Percentiles rank a stretch among this genome's conserved stretches.
These are phyloP conservation scores for Xylaria sp. DNA, from an alignment of 2,329 filamentous ascomycete genomes.

Conservation along the genomic window DNA sequence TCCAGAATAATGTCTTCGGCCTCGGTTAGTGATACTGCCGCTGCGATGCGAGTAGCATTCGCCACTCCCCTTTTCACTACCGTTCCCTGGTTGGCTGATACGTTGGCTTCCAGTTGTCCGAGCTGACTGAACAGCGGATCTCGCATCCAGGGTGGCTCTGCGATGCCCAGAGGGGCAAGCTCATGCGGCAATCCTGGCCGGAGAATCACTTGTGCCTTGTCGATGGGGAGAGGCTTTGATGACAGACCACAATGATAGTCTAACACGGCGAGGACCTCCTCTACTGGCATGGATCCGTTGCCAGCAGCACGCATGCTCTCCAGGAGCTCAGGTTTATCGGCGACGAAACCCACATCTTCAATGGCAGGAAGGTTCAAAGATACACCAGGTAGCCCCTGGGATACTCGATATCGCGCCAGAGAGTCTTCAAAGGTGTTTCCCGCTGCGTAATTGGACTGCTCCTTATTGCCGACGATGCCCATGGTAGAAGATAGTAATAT, in stretches of 20 bases:
- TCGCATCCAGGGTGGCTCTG: conserved; percentile 38
- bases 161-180: conserved; percentile 41
- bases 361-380: conserved; percentile 41
- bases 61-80: conserved; percentile 31
- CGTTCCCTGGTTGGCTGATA: background rate
- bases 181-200: conserved; percentile 44
- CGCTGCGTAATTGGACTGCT: conserved; percentile 43
- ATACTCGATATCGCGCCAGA: conserved; percentile 40
- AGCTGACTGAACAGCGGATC: conserved; percentile 46
- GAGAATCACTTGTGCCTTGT: conserved; percentile 43
- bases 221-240: background rate
- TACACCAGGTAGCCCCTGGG: conserved; percentile 40
- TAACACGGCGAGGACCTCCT: conserved; percentile 40
- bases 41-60: conserved; percentile 38
- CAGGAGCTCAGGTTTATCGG: conserved; percentile 42
- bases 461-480: conserved; percentile 41
- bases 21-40: conserved; percentile 40
- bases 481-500: conserved; percentile 42
- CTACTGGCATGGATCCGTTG: conserved; percentile 30
- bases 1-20: conserved; percentile 42
- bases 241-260: conserved; percentile 43
- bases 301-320: conserved; percentile 34
- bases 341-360: conserved; percentile 39
- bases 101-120: conserved; percentile 25
- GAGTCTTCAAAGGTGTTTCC: conserved; percentile 43